Evolutionary conservation across 148 eudicot species (phyloP), one percentile per base, ranked within the genome.

Genomic region (Linanthus parryae): DNA sequence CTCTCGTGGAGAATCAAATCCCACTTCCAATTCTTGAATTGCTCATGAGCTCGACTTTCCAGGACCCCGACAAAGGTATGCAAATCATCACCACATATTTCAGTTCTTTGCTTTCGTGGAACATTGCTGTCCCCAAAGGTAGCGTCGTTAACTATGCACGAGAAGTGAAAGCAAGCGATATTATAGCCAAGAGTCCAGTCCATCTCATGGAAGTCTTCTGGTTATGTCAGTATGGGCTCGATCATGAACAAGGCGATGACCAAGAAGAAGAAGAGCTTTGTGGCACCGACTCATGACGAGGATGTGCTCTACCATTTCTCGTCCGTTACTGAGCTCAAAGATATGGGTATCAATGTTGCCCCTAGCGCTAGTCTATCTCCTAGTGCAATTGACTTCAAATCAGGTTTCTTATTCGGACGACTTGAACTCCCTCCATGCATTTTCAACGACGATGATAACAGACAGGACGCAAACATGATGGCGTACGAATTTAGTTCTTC

Each of bases 1-100:
- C 38, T 55, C 28, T 59, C n/a, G 8, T 48, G 5, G 63, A 59
- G 30, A 59, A 59, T 49, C 63, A 48, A 41, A n/a, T 55, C 23
- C 59, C 59, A 6, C 41, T 55, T 10, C 21, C 3, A 26, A 48
- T 39, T 17, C 55, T 59, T 0, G 10, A 26, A 15, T 7, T 24
- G 42, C 3, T 48, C 23, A 38, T 48, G 46, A 48, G 26, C 17
- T 18, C 48, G 19, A 24, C 20, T 27, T 38, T 23, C 29, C 7
- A 53, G 38, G 53, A 11, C 10, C 10, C 5, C 1, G 24, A 30
- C 7, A 22, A 28, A 3, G 53, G 24, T 22, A 29, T 47, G 33
- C n/a, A 26, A 26, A 6, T 9, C 14, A 26, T 47, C 51, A 10
- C 7, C 33, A n/a, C n/a, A n/a, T n/a, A 19, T 20, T 3, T 48